A percentile compares a stretch with the other conserved stretches of the same genome.
These are phyloP conservation scores for Pascua guehoae DNA, from an alignment of 1,284 basidiomycete genomes.

Conservation along the genomic window DNA sequence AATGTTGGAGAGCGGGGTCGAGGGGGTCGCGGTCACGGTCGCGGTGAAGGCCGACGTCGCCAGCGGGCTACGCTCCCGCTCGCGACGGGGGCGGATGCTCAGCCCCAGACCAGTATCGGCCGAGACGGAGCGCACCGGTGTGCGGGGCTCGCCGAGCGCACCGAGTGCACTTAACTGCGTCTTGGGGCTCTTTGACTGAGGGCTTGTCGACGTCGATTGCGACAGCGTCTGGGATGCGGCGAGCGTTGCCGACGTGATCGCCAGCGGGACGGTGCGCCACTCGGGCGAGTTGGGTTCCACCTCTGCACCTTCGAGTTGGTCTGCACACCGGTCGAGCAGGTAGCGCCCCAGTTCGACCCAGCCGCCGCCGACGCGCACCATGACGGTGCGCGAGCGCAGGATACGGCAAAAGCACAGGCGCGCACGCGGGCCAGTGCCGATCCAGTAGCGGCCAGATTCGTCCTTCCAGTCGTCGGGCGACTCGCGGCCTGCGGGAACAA, in stretches of 20 bases:
- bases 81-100: too few species aligned
- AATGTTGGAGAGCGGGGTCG: too few species aligned
- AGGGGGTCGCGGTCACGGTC: too few species aligned
- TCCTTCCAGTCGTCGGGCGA: slow-evolving; percentile 62
- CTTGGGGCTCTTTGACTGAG: too few species aligned
- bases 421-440: slow-evolving; percentile 74
- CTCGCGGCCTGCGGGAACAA: slow-evolving; percentile 62
- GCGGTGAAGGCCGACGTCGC: too few species aligned
- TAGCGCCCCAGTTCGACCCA: slow-evolving; percentile 89
- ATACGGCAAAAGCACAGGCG: slow-evolving; percentile 86
- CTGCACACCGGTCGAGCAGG: slow-evolving; percentile 77
- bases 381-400: slow-evolving; percentile 83
- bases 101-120: too few species aligned
- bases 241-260: slow-evolving; percentile 8
- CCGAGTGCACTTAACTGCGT: too few species aligned
- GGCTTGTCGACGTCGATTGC: neutral
- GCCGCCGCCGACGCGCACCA: slow-evolving; percentile 93
- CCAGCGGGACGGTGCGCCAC: slow-evolving; percentile 7
- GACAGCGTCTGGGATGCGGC: neutral
- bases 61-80: too few species aligned
- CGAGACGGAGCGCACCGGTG: too few species aligned
- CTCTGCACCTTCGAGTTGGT: slow-evolving; percentile 55
- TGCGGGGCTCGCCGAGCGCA: too few species aligned
- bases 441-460: slow-evolving; percentile 92
- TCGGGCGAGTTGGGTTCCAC: neutral